Evolutionary conservation across 2,329 filamentous ascomycete species (phyloP), one percentile per base, ranked within the genome.

Genomic region (Pestalotiopsis sp.): DNA sequence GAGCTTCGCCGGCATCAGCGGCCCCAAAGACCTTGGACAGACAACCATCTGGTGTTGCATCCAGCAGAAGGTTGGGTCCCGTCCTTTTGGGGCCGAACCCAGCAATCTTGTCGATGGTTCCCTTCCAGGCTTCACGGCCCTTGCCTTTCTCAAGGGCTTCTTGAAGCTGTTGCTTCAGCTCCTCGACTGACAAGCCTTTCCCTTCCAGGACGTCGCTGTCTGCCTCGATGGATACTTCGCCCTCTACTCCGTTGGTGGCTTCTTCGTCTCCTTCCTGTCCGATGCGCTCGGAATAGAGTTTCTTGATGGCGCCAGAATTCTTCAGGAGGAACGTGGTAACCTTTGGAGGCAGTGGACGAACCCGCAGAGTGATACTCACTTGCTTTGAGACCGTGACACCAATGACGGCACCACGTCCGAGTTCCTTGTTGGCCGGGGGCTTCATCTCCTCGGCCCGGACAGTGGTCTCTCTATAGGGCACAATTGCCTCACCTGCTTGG

Each of bases 401-500:
- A 27, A 94, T 84, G 0, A 97, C 91, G 0, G 89, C 92, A 61
- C 96, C 96, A 76, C 96, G 88, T 1, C 95, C 95, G 20, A 98
- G 85, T 13, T 97, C 93, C 72, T 95, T 92, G 80, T 97, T 94
- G 69, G 87, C 93, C 0, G 94, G 92, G 1, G 94, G 90, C 27
- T 94, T 91, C 96, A 99, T 99, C 80, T 99, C 96, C 49, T 94
- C 89, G 0, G 91, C 93, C 31, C 89, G 88, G 56, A 98, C 91
- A 69, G 97, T 97, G 0, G 94, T 96, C 82, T 99, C 96, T 68
- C 95, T 88, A 80, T 97, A 99, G 0, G 96, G 96, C 14, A 99
- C 96, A 70, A 99, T 98, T 1, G 96, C 93, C 58, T 94, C 93
- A 68, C 96, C 95, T 36, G 94, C 94, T 77, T 98, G 95, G 66